Evolutionary conservation across 1,139 yeast genomes (phyloP), one percentile per base, ranked within the genome.

Genomic region (Suhomyces chickasaworum): DNA sequence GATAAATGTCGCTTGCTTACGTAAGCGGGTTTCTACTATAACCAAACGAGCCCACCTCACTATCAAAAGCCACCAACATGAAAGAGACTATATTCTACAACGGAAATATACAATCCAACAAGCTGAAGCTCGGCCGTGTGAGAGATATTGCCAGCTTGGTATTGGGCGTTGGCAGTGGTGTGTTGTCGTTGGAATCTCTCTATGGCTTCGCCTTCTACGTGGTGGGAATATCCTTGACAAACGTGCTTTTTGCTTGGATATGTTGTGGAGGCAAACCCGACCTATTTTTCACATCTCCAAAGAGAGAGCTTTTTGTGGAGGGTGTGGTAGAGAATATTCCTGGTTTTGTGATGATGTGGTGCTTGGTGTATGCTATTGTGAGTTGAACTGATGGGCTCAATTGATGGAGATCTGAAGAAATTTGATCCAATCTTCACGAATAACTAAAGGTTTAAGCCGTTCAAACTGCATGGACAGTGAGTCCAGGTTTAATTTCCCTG

Each of bases 321-420:
- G 81, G 85, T 13, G 52, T 86, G 5, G 68, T 80, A 15, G 69
- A 83, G 33, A 83, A 83, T 48, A 59, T 86, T 13, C 81, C 91
- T 2, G 89, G 93, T 15, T 89, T 72, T 59, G 73, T 86, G 22
- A 84, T 89, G 84, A 82, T 86, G 74, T 89, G 96, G 96, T 86
- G 96, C 53, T 71, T 89, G 60, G 80, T 85, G 39, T 84, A 81
- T 65, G 95, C 93, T 0, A 67, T 89, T 55, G 80, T 78, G 48
- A 47, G 49, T 13, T 46, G 29, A 36, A n/a, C 12, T 3, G n/a
- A n/a, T 9, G 16, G n/a, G 6, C 4, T 20, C 22, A 20, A 5
- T 20, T 20, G 22, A 20, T 20, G 22, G 7, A 20, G 22, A 20
- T 20, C 22, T 20, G 22, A 20, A 4, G 22, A 20, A 20, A 20